Percentiles rank a stretch among this genome's conserved stretches.
These are phyloP conservation scores for Colletotrichum eremochloae DNA, from an alignment of 2,329 filamentous ascomycete genomes.

Conservation along the genomic window DNA sequence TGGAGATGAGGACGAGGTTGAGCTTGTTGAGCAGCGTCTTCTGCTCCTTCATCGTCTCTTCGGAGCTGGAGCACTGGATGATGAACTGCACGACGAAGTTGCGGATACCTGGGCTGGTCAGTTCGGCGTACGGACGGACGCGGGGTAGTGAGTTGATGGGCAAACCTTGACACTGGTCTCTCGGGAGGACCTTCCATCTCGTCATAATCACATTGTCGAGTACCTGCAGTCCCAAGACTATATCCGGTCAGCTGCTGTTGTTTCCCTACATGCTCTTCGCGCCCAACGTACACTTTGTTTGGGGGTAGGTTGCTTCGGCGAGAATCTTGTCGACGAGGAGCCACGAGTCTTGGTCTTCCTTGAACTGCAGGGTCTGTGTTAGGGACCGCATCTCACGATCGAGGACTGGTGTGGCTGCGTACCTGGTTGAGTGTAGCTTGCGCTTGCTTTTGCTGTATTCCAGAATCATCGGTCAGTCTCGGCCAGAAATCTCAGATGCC, in stretches of 20 bases:
- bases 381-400: slow-evolving; percentile 28
- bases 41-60: slow-evolving; percentile 87
- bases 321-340: slow-evolving; percentile 97
- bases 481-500: slow-evolving; percentile 40
- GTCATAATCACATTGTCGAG: slow-evolving; percentile 99
- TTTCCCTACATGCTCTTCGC: neutral
- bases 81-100: slow-evolving; percentile 99
- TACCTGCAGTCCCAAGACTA: slow-evolving; percentile 94
- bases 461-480: slow-evolving; percentile 56
- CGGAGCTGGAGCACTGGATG: slow-evolving; percentile 90
- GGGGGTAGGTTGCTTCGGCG: slow-evolving; percentile 89
- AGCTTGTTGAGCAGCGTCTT: slow-evolving; percentile 97
- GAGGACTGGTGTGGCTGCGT: slow-evolving; percentile 53
- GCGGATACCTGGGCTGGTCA: slow-evolving; percentile 79
- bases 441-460: slow-evolving; percentile 89
- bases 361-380: slow-evolving; percentile 76
- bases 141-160: slow-evolving; percentile 18
- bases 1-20: slow-evolving; percentile 95
- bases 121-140: slow-evolving; percentile 2
- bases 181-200: slow-evolving; percentile 96
- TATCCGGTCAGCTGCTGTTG: slow-evolving; percentile 27
- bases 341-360: slow-evolving; percentile 98
- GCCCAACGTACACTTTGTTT: slow-evolving; percentile 87
- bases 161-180: slow-evolving; percentile 90
- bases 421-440: slow-evolving; percentile 94